Base-by-base conservation (phyloP, 1,139 yeast species). In the Sugiyamaella xylanicola region DNA sequence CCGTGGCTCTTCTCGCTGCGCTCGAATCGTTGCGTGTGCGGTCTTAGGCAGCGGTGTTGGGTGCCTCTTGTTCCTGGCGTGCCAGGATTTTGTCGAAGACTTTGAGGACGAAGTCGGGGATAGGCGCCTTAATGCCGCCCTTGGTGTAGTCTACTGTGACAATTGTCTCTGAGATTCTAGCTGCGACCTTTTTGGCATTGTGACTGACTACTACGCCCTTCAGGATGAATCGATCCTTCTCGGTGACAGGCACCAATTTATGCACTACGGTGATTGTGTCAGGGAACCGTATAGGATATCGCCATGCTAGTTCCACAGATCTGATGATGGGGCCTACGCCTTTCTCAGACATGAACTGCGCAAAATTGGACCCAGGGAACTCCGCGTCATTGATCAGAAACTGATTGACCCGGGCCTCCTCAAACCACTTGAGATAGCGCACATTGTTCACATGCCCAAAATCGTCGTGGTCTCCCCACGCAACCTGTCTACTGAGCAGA, bases 151-250 rank as follows among this genome's bases (percentile, higher is more conserved):
- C 72, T 4, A 70, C 72, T 1, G 73, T 68, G 9, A 71, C 74
- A 49, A 69, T 62, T 17, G 63, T 63, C 54, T 71, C 74, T 3
- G 55, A 56, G 42, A 71, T 68, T 22, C 74, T 59, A 4, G 74
- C 71, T 1, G 74, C 74, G 13, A 71, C 72, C 48, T 65, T 66
- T 36, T 60, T 61, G 15, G 72, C 72, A 9, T 58, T 60, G 55
- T 71, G 74, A 48, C 72, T 68, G n/a, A 71, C 63, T n/a, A 71
- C 63, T n/a, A 71, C 68, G n/a, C 73, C 73, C 22, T 64, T 57
- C 4, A 70, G 58, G n/a, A 51, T 51, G 54, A 69, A 70, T 20
- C 74, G 53, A 54, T 71, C 74, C 1, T 60, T 42, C 4, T 63
- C 63, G 4, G 62, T 59, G 20, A 68, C 27, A 3, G 69, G 68